Evolutionary conservation across 108 stramenopile species (phyloP).

Genomic region (Nitzschia sp.): DNA sequence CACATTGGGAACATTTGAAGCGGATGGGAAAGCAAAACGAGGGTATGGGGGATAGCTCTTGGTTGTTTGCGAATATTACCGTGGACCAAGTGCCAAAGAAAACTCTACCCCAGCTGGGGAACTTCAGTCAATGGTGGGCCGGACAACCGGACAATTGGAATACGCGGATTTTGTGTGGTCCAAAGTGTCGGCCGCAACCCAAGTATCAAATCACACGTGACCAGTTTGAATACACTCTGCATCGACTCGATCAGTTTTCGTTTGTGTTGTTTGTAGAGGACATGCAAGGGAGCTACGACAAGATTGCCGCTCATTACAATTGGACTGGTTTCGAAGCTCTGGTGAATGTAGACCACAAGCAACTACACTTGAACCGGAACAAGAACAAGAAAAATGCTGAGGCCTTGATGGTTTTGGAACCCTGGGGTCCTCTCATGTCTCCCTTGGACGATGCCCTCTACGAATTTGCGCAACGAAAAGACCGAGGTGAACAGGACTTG

Average conservation of each 20-base stretch:
- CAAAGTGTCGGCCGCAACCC: constrained; percentile 20
- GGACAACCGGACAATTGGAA: constrained; percentile 50
- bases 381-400: not conserved
- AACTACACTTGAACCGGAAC: not conserved
- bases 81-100: not conserved
- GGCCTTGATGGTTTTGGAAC: not conserved
- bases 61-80: constrained; percentile 18
- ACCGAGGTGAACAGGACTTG: not conserved
- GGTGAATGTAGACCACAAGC: not conserved
- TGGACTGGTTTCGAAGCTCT: constrained; percentile 8
- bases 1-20: constrained; percentile 37
- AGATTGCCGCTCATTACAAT: constrained; percentile 18
- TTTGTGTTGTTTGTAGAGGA: constrained; percentile 40
- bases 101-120: not conserved
- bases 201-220: constrained; percentile 39
- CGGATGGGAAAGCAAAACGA: not conserved
- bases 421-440: constrained; percentile 38
- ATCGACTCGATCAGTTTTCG: constrained; percentile 24
- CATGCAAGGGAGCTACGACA: constrained; percentile 25
- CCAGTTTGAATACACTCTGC: constrained; percentile 29
- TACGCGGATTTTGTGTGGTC: constrained; percentile 38
- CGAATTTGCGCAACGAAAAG: constrained; percentile 36
- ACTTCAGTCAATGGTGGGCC: constrained; percentile 18
- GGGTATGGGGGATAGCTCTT: constrained; percentile 9
- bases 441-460: constrained; percentile 42